A percentile compares a stretch with the other conserved stretches of the same genome.
These are phyloP conservation scores for Plasmodium falciparum DNA, from an alignment of 169 alveolate species.

Conservation along the genomic window DNA sequence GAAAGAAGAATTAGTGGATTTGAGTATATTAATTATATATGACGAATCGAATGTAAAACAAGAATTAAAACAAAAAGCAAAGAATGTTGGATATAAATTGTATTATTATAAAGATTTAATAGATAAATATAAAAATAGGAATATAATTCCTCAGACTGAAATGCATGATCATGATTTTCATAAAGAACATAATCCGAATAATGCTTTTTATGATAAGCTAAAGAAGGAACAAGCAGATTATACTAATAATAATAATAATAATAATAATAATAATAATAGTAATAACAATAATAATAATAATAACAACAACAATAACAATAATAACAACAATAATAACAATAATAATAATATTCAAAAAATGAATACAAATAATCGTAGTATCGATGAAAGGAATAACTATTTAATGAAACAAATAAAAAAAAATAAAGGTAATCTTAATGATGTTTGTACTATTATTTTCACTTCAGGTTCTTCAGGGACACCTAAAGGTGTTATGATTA, in stretches of 20 bases:
- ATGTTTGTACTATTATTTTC: slow-evolving; percentile 66
- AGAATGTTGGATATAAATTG: slow-evolving; percentile 46
- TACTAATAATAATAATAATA: slow-evolving; percentile 1
- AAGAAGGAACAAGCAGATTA: background rate
- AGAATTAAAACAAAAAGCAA: slow-evolving; percentile 35
- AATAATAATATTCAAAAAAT: background rate
- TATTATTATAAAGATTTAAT: slow-evolving; percentile 68
- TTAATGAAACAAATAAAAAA: slow-evolving; percentile 17
- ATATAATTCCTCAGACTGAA: slow-evolving; percentile 34
- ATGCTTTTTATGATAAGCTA: background rate
- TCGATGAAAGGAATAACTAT: background rate
- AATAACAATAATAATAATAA: background rate
- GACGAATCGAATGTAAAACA: slow-evolving; percentile 76
- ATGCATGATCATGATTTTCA: background rate
- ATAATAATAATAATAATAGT: background rate
- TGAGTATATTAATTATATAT: slow-evolving; percentile 77
- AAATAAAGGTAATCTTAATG: slow-evolving; percentile 16
- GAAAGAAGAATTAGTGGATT: slow-evolving; percentile 37
- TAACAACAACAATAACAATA: background rate
- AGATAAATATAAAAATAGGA: slow-evolving; percentile 55
- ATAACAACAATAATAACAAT: background rate
- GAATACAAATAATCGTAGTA: slow-evolving; percentile 3
- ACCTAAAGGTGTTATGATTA: slow-evolving; percentile 96
- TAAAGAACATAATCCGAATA: slow-evolving; percentile 3
- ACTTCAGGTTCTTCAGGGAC: slow-evolving; percentile 95